These are phyloP conservation scores for Mycena metata DNA, from an alignment of 768 basidiomycete genomes.

Conservation along the genomic window DNA sequence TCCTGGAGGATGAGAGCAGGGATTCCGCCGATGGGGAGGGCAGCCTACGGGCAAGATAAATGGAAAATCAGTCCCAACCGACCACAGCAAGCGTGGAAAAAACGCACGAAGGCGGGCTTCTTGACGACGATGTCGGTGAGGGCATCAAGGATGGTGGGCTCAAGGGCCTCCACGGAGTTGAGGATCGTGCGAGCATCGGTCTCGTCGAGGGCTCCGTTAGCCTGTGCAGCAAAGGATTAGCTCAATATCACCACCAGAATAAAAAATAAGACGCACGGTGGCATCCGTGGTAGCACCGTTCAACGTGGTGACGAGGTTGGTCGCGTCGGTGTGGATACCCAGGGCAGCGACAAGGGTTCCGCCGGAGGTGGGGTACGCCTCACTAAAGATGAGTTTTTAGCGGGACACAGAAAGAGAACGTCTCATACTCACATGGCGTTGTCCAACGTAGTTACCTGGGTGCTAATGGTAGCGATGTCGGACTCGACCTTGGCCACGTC, in stretches of 20 bases:
- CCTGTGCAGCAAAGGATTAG: neutral
- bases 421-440: conserved; percentile 37
- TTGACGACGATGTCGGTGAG: conserved; percentile 40
- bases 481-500: conserved; percentile 46
- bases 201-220: conserved; percentile 36
- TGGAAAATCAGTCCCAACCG: no score
- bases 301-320: conserved; percentile 38
- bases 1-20: conserved; percentile 45
- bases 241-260: no score
- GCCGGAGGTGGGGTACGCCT: conserved; percentile 45
- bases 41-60: conserved; percentile 12
- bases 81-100: neutral
- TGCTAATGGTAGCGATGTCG: conserved; percentile 47
- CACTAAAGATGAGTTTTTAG: neutral
- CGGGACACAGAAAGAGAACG: no score
- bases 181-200: conserved; percentile 41
- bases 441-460: conserved; percentile 47
- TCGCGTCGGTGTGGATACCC: conserved; percentile 44
- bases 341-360: conserved; percentile 41
- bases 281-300: conserved; percentile 47
- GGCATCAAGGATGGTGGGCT: conserved; percentile 41
- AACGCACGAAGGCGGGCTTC: conserved; percentile 38
- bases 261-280: neutral
- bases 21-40: conserved; percentile 41
- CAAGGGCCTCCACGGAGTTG: conserved; percentile 36